Evolutionary conservation across 768 basidiomycete genomes (phyloP).

Genomic region (Boletus sp.): DNA sequence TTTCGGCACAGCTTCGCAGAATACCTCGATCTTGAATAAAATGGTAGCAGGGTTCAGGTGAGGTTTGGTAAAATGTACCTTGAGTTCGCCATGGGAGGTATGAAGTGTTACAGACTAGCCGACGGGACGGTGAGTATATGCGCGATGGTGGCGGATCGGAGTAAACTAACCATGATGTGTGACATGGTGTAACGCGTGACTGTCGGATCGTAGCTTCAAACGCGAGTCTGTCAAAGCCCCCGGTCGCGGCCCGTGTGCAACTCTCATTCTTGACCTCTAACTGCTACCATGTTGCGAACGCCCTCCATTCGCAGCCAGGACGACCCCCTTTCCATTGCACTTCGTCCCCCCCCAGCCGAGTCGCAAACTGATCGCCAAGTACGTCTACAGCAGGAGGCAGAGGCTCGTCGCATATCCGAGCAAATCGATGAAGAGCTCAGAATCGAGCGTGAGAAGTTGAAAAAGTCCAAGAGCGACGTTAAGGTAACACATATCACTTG

Average conservation of each 20-base stretch:
- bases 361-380: conserved; percentile 58
- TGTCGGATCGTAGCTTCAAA: background rate
- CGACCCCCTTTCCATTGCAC: conserved; percentile 67
- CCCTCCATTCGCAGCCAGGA: conserved; percentile 72
- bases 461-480: conserved; percentile 68
- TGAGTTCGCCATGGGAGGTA: conserved; percentile 92
- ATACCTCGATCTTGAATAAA: conserved; percentile 76
- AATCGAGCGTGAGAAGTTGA: conserved; percentile 61
- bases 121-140: conserved; percentile 7
- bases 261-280: conserved; percentile 27
- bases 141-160: conserved; percentile 24
- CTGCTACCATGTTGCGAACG: conserved; percentile 55
- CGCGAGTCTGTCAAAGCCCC: background rate
- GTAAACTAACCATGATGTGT: conserved; percentile 30
- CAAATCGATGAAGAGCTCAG: conserved; percentile 79
- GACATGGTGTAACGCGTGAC: conserved; percentile 28
- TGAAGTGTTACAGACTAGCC: conserved; percentile 88
- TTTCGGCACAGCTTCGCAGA: conserved; percentile 96
- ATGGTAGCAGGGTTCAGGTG: background rate
- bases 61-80: conserved; percentile 48
- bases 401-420: conserved; percentile 74
- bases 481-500: conserved; percentile 43
- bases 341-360: conserved; percentile 64
- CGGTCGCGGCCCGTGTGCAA: background rate
- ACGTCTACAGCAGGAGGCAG: conserved; percentile 64